Percentiles rank a stretch among this genome's conserved stretches.
Conservation (phyloP, 129 eudicot species). For the Lactuca sativa region DNA sequence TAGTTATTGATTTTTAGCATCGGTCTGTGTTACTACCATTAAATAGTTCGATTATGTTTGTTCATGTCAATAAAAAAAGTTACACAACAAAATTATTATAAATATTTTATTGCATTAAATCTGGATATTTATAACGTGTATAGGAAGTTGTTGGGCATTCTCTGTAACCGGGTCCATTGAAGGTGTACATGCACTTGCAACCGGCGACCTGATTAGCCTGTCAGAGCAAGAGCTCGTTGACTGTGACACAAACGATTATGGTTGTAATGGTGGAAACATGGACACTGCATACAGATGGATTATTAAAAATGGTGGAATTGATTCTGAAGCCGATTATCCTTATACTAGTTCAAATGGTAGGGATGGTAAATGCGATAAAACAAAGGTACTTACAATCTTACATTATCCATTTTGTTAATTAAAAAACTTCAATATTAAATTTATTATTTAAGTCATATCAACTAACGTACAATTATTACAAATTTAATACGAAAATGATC, state of each 20-base stretch:
- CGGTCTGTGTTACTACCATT: no score
- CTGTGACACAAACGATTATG: slow-evolving; percentile 53
- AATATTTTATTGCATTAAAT: background rate
- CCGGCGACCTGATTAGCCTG: slow-evolving; percentile 59
- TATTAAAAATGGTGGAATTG: slow-evolving; percentile 52
- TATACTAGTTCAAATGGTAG: slow-evolving; percentile 42
- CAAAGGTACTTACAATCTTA: slow-evolving; percentile 35
- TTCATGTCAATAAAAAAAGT: background rate
- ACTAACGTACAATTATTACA: background rate
- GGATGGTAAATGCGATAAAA: slow-evolving; percentile 40
- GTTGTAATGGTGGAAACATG: slow-evolving; percentile 67
- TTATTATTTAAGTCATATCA: background rate
- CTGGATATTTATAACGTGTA: background rate
- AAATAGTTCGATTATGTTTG: background rate
- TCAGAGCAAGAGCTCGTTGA: slow-evolving; percentile 70
- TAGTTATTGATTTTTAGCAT: no score
- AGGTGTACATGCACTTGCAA: slow-evolving; percentile 47
- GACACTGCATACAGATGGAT: slow-evolving; percentile 53
- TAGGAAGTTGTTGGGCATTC: slow-evolving; percentile 79
- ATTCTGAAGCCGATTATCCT: slow-evolving; percentile 55
- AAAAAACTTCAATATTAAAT: background rate
- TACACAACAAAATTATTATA: background rate
- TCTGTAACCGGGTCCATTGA: slow-evolving; percentile 65
- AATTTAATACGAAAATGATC: background rate
- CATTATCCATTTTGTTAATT: background rate